Evolutionary conservation across 1,284 basidiomycete genomes (phyloP).

Genomic region (Boletus sp.): DNA sequence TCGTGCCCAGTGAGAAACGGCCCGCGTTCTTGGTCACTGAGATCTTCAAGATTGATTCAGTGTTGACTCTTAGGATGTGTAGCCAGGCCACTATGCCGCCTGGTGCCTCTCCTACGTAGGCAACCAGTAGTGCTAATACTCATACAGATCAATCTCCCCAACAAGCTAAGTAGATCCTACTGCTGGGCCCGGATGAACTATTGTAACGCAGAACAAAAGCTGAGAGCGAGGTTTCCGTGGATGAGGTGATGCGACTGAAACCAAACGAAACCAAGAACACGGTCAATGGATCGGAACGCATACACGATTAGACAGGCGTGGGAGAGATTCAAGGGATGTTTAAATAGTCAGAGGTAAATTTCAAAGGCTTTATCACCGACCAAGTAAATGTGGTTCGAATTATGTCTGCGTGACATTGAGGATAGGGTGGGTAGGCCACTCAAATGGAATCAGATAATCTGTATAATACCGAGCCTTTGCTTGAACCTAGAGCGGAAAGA

Average conservation of each 20-base stretch:
- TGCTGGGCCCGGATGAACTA: not conserved
- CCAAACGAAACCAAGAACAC: not conserved
- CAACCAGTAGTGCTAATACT: slow-evolving; percentile 1
- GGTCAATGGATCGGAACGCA: not conserved
- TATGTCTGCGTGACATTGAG: not conserved
- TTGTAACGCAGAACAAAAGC: not conserved
- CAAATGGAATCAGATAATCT: not conserved
- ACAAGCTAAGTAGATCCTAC: not conserved
- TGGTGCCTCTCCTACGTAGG: no score
- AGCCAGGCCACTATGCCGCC: no score
- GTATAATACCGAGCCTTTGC: slow-evolving; percentile 8
- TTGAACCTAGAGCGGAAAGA: slow-evolving; percentile 34
- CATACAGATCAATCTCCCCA: slow-evolving; percentile 8
- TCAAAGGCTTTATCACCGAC: slow-evolving; percentile 9
- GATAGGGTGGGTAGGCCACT: not conserved
- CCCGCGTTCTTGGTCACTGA: not conserved
- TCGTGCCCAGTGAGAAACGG: not conserved
- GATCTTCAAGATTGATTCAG: no score
- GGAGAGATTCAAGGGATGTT: not conserved
- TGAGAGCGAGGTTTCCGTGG: not conserved
- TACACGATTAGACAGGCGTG: not conserved
- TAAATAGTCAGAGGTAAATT: not conserved
- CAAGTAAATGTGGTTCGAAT: slow-evolving; percentile 1
- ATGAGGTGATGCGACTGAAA: slow-evolving; percentile 6
- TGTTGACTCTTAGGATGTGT: no score